These are phyloP conservation scores for Trichocomaceae sp. DNA, from an alignment of 2,329 filamentous ascomycete species.

Conservation along the genomic window DNA sequence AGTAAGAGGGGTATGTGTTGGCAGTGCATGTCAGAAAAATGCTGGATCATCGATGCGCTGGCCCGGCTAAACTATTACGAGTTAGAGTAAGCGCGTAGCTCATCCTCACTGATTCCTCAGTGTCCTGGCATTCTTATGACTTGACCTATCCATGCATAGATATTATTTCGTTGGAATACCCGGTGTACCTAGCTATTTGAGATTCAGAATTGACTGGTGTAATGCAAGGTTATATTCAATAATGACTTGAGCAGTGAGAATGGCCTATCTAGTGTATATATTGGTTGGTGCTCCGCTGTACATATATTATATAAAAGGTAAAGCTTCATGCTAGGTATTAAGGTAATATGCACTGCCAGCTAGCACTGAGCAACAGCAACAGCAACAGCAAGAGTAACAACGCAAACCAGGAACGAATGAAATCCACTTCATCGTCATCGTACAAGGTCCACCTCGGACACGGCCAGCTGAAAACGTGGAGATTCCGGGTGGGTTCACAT, in stretches of 20 bases:
- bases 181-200: not conserved
- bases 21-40: not conserved
- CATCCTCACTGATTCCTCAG: too few relatives aligned
- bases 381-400: too few relatives aligned
- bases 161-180: too few relatives aligned
- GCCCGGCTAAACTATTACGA: conserved; percentile 3
- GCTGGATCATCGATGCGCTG: conserved; percentile 2
- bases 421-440: not conserved
- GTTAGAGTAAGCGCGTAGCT: not conserved
- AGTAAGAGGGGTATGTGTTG: conserved; percentile 4
- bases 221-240: not conserved
- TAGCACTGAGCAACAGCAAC: too few relatives aligned
- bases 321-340: too few relatives aligned
- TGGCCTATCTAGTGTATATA: too few relatives aligned
- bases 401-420: not conserved
- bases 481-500: not conserved
- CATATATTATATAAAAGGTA: too few relatives aligned
- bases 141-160: too few relatives aligned
- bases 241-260: not conserved
- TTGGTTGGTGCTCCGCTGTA: too few relatives aligned
- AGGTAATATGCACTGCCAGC: not conserved
- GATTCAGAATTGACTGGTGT: too few relatives aligned
- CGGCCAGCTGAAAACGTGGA: not conserved
- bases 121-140: too few relatives aligned
- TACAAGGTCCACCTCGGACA: not conserved